Base-by-base conservation (phyloP, 2,329 filamentous ascomycete genomes). In the Cladosporium sp. region DNA sequence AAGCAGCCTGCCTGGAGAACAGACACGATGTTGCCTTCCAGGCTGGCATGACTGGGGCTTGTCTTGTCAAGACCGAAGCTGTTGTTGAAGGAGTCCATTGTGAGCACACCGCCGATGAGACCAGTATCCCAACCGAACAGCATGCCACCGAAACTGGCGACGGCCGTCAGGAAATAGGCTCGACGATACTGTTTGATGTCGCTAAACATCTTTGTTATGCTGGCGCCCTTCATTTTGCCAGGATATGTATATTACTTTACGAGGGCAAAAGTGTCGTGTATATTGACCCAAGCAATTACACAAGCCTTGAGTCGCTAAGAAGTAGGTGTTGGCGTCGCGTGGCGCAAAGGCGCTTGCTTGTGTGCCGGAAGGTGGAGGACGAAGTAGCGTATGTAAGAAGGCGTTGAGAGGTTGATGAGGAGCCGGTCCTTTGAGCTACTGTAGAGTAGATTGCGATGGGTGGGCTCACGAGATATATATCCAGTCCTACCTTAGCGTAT, bases 1-100 rank as follows among this genome's bases (percentile, higher is more conserved):
- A 78, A 78, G 60, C 75, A 78, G 15, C 75, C 75, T 1, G 74
- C 74, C 60, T 77, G 75, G 2, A 78, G 69, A 0, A 77, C 74
- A 5, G 74, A 76, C 0, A 77, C 75, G 39, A 78, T 77, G 61
- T 77, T 77, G 19, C 75, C 75, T 47, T 75, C 74, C 3, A 78
- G 64, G 36, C 74, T 74, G 55, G 70, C 70, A 59, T 74, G 77
- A 40, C 70, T 61, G 1, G 61, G 40, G 38, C 70, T 70, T 0
- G 70, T 50, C 9, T 62, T 60, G 59, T 76, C 62, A 5, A 78
- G 69, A 12, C 66, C 67, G 65, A 77, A 77, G 1, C 70, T 74
- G 59, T 76, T 70, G 54, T 76, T 73, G 64, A 77, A 78, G 1
- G 73, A 71, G 39, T 74, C 67, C 75, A 78, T 76, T 2, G 74